Evolutionary conservation across 768 basidiomycete species (phyloP), one percentile per base, ranked within the genome.

Genomic region (Rhizopogon vinicolor): DNA sequence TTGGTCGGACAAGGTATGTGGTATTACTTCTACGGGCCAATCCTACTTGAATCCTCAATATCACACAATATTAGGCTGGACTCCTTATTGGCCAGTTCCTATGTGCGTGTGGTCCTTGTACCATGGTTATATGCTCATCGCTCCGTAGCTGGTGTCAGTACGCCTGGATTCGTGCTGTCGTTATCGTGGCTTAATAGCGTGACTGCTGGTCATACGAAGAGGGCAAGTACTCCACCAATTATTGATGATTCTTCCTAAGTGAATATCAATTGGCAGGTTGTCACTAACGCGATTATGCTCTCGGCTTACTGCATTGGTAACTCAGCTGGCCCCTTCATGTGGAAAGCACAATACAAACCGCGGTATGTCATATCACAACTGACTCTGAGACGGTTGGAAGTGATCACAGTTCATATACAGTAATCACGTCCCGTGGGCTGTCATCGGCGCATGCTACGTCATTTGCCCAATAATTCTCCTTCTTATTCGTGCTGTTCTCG

Each of bases 181-280:
- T 63, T 87, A n/a, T 74, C 80, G 4, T 87, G 85, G 85, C 62
- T 85, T 3, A 78, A 79, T 2, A 75, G 67, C 42, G 79, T 84
- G n/a, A 86, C 83, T 0, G 77, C 83, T 0, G 84, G 83, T 0
- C 84, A 85, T 64, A 86, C 85, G n/a, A 86, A 86, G 68, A 77
- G 77, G 51, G 74, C 87, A 1, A 14, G 40, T 31, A 18, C 25
- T 31, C 10, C 5, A n/a, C 29, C 14, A 19, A 7, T 28, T 18
- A 28, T 39, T 13, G 22, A n/a, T 19, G 5, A 19, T 10, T 8
- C 16, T 51, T 2, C 31, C 52, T 12, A 28, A 33, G 29, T 53
- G 1, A 10, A 52, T 29, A 8, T 5, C 12, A 29, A 53, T 13
- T 40, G 16, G 8, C 31, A 55, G 54, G 39, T 55, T 28, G 87